Evolutionary conservation across 495 filamentous ascomycete genomes (phyloP).

Genomic region (Talaromyces adpressus): DNA sequence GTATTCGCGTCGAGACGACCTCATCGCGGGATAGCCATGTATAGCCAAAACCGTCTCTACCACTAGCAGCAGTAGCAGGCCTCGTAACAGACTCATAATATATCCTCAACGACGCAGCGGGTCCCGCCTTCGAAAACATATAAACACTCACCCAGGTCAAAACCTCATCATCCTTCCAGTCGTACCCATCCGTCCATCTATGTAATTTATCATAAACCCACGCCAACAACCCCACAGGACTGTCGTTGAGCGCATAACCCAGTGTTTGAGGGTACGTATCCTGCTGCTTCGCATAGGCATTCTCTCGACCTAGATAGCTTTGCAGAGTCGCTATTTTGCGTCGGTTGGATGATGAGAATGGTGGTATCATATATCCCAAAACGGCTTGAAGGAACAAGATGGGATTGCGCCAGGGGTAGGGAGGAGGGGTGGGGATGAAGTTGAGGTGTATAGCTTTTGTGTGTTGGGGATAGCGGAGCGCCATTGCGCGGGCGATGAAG

Average conservation of each 20-base stretch:
- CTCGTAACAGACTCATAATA: constrained; percentile 37
- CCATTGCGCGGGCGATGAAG: constrained; percentile 35
- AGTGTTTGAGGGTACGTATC: constrained; percentile 43
- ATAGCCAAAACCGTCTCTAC: background rate
- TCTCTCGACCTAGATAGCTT: constrained; percentile 30
- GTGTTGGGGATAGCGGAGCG: constrained; percentile 28
- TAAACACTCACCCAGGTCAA: constrained; percentile 50
- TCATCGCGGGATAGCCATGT: constrained; percentile 11
- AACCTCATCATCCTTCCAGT: constrained; percentile 50
- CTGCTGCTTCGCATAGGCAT: constrained; percentile 39
- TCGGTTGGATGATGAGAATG: constrained; percentile 29
- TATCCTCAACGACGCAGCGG: constrained; percentile 39
- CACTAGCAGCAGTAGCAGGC: constrained; percentile 12
- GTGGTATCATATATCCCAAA: constrained; percentile 16
- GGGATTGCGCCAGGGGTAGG: constrained; percentile 26
- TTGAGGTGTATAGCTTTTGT: constrained; percentile 40
- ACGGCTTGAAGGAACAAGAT: constrained; percentile 25
- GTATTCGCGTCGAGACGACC: constrained; percentile 11
- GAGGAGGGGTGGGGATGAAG: constrained; percentile 27
- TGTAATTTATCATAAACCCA: constrained; percentile 53
- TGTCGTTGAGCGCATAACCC: constrained; percentile 42
- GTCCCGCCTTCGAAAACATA: constrained; percentile 43
- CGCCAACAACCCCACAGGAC: constrained; percentile 42
- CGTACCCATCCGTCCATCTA: constrained; percentile 41
- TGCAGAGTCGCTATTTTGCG: constrained; percentile 22